These are phyloP conservation scores for Vinca major DNA, from an alignment of 305 asterid genomes.

Conservation along the genomic window DNA sequence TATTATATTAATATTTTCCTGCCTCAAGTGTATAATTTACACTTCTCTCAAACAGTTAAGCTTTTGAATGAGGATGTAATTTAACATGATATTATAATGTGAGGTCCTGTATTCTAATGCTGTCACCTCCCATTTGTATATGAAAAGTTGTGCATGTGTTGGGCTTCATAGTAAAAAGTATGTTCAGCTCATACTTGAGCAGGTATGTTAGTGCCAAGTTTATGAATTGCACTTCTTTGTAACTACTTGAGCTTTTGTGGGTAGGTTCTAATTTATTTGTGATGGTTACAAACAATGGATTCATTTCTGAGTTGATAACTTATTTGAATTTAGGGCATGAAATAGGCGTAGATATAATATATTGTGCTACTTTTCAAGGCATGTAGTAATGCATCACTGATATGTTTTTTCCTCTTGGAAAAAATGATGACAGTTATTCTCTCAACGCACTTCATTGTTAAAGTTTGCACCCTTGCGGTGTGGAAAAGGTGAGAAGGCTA, in stretches of 20 bases:
- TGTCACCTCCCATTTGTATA: neutral
- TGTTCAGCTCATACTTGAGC: neutral
- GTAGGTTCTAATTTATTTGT: neutral
- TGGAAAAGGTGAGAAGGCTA: constrained; percentile 51
- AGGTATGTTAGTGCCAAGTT: neutral
- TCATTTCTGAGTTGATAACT: neutral
- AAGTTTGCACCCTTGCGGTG: constrained; percentile 41
- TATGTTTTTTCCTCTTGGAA: constrained; percentile 9
- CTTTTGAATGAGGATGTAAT: neutral
- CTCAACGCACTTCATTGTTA: constrained; percentile 46
- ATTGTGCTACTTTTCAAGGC: neutral
- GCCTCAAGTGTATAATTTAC: neutral
- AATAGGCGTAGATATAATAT: neutral
- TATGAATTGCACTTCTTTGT: neutral
- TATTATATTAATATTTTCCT: neutral
- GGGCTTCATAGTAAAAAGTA: neutral
- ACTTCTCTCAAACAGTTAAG: neutral
- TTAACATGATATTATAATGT: neutral
- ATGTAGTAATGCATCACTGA: constrained; percentile 5
- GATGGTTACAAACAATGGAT: neutral
- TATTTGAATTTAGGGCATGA: neutral
- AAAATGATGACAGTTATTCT: constrained; percentile 48
- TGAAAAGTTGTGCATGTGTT: neutral
- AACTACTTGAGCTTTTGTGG: neutral
- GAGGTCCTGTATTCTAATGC: neutral